These are phyloP conservation scores for Monilinia polystroma DNA, from an alignment of 2,329 filamentous ascomycete genomes.

Conservation along the genomic window DNA sequence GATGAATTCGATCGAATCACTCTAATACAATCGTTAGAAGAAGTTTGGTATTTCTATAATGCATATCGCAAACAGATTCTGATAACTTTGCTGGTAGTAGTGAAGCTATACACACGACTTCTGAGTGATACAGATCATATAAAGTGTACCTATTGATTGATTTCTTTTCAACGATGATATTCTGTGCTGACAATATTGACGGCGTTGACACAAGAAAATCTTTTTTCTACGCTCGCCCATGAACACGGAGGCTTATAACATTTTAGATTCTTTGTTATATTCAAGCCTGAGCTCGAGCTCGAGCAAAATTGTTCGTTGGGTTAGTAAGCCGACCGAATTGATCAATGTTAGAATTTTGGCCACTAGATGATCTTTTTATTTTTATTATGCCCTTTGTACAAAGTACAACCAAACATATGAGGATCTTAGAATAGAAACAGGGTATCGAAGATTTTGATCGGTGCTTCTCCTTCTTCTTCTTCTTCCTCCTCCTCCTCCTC, in stretches of 20 bases:
- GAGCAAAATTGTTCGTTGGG: neutral
- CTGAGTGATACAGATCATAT: neutral
- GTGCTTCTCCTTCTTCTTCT: neutral
- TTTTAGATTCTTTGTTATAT: too few species aligned
- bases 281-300: neutral
- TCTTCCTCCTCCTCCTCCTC: neutral
- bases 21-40: neutral
- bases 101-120: neutral
- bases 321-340: neutral
- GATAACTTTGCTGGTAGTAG: neutral
- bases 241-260: too few species aligned
- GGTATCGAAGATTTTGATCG: neutral
- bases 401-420: neutral
- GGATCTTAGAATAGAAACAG: neutral
- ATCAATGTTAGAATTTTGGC: slow-evolving; percentile 1
- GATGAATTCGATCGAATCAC: slow-evolving; percentile 8
- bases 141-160: slow-evolving; percentile 2
- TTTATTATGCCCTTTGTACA: slow-evolving; percentile 8
- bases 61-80: neutral
- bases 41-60: neutral
- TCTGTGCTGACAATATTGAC: neutral
- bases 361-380: slow-evolving; percentile 6
- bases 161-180: neutral
- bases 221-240: neutral
- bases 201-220: neutral